A percentile compares a stretch with the other conserved stretches of the same genome.
Conservation (phyloP, 1,284 basidiomycete species). For the Ustilago crameri region DNA sequence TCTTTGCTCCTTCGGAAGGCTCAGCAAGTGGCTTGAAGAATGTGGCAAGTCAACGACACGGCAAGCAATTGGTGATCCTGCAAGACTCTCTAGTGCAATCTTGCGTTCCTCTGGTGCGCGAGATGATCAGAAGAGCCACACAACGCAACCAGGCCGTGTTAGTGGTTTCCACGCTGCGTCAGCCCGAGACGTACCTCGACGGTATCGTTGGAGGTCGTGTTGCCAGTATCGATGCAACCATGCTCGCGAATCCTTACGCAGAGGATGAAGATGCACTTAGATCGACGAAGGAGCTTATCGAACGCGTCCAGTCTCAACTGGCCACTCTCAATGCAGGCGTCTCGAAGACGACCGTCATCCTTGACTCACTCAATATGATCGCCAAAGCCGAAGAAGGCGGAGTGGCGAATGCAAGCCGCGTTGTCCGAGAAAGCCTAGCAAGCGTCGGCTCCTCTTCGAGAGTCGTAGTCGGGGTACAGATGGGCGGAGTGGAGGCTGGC, state of each 20-base stretch:
- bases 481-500: constrained; percentile 22
- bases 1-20: constrained; percentile 30
- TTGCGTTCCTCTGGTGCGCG: constrained; percentile 34
- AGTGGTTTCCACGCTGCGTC: constrained; percentile 26
- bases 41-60: constrained; percentile 31
- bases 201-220: constrained; percentile 4
- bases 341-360: constrained; percentile 34
- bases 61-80: constrained; percentile 54
- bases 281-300: constrained; percentile 10
- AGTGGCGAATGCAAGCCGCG: constrained; percentile 13
- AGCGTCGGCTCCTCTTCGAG: constrained; percentile 35
- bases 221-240: constrained; percentile 30
- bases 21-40: constrained; percentile 26
- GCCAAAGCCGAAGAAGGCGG: constrained; percentile 13
- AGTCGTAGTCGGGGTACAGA: constrained; percentile 42
- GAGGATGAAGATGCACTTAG: constrained; percentile 3
- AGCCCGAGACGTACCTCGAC: constrained; percentile 31
- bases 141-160: constrained; percentile 30
- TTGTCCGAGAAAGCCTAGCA: constrained; percentile 30
- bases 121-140: constrained; percentile 34
- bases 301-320: constrained; percentile 6
- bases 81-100: constrained; percentile 58
- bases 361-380: constrained; percentile 58
- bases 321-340: constrained; percentile 3
- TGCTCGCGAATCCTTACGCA: constrained; percentile 16